Base-by-base conservation (phyloP, 805 yeast genomes). In the Saccharomycopsis fermentans region DNA sequence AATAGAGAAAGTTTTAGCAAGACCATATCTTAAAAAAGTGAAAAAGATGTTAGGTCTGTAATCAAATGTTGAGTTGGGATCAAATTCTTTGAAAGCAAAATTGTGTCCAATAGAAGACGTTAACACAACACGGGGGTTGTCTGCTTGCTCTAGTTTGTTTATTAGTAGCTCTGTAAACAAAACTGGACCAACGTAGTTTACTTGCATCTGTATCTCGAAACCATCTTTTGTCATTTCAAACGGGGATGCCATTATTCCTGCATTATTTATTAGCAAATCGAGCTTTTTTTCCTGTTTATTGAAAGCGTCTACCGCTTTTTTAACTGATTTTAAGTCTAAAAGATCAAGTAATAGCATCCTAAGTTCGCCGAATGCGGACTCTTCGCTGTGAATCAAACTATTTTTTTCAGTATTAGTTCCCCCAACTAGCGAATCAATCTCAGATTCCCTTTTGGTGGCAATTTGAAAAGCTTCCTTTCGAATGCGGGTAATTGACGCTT, bases 221-320 rank as follows among this genome's bases (percentile, higher is more conserved):
- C 81, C 82, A 64, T 86, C 90, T 37, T 73, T 76, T 0, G 96
- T 86, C 35, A 75, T 63, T 21, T 78, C 73, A 68, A 74, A 82
- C 0, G 95, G 92, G n/a, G 83, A 74, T 16, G 86, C 90, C 82
- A 86, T 84, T 4, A 85, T 81, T 1, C 95, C 94, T 1, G 96
- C 91, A 69, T 88, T 89, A 64, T 87, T 81, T 52, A 89, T 77
- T 36, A 89, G 73, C 24, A 88, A 69, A 68, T 87, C 83, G 34
- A 89, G 68, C 19, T 72, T 17, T 36, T 70, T 68, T 63, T 81
- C 86, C 55, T 68, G 61, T 3, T 65, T 63, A 52, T 70, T 70
- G 64, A 81, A 75, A 27, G 69, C 68, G 16, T 67, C 66, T 19
- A 74, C 79, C 0, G 83, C 83, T 36, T 58, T 62, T 24, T 69